Conservation (phyloP, 140 eudicot species). For the Anethum foeniculum region DNA sequence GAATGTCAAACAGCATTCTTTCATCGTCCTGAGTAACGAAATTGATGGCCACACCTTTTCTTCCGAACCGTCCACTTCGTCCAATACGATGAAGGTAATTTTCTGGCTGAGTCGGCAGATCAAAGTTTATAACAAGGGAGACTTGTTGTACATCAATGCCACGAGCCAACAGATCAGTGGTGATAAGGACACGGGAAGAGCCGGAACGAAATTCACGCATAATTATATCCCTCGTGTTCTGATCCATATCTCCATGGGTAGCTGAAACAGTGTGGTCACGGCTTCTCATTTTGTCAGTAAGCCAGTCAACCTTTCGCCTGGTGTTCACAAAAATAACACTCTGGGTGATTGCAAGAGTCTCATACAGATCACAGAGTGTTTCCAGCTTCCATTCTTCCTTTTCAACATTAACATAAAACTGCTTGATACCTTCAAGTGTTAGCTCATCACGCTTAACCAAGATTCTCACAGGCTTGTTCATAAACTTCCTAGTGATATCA, state of each 20-base stretch:
- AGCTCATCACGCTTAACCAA: slow-evolving; percentile 76
- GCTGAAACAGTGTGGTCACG: slow-evolving; percentile 55
- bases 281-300: slow-evolving; percentile 46
- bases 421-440: slow-evolving; percentile 81
- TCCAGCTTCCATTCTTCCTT: slow-evolving; percentile 89
- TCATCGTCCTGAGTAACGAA: slow-evolving; percentile 66
- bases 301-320: slow-evolving; percentile 50
- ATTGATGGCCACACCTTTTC: slow-evolving; percentile 87
- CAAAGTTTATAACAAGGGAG: slow-evolving; percentile 78
- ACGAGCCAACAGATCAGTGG: slow-evolving; percentile 58
- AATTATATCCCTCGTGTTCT: slow-evolving; percentile 48
- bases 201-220: slow-evolving; percentile 61
- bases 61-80: slow-evolving; percentile 87
- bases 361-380: slow-evolving; percentile 64
- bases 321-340: slow-evolving; percentile 60
- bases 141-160: slow-evolving; percentile 87
- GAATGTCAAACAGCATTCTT: slow-evolving; percentile 73
- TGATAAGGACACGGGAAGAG: slow-evolving; percentile 55
- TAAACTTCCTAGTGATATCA: slow-evolving; percentile 77
- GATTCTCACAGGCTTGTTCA: slow-evolving; percentile 82
- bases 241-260: slow-evolving; percentile 59
- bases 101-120: slow-evolving; percentile 84
- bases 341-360: slow-evolving; percentile 50
- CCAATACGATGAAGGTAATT: slow-evolving; percentile 81
- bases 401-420: slow-evolving; percentile 69